Evolutionary conservation across 352 stramenopile species (phyloP).

Genomic region (Pseudoperonospora humuli): DNA sequence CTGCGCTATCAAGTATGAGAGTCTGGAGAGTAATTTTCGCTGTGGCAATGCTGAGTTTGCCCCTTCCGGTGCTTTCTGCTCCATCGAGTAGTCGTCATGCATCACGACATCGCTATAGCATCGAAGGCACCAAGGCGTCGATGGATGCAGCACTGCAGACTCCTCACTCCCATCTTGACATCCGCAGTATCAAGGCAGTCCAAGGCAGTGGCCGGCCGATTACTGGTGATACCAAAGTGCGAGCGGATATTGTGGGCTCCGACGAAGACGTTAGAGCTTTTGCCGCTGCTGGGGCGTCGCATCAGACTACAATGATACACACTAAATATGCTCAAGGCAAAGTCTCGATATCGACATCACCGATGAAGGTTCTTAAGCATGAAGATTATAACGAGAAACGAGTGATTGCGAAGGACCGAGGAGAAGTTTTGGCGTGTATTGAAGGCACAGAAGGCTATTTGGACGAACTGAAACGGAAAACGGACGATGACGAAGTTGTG

Average conservation of each 20-base stretch:
- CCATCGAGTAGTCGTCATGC: slow-evolving; percentile 5
- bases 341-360: slow-evolving; percentile 9
- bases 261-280: slow-evolving; percentile 22
- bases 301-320: slow-evolving; percentile 13
- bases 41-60: slow-evolving; percentile 1
- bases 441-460: slow-evolving; percentile 45
- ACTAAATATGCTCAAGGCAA: slow-evolving; percentile 14
- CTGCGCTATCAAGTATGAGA: slow-evolving; percentile 10
- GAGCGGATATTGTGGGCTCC: slow-evolving; percentile 23
- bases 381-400: slow-evolving; percentile 21
- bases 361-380: slow-evolving; percentile 27
- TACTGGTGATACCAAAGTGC: slow-evolving; percentile 14
- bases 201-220: slow-evolving; percentile 3
- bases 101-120: slow-evolving; percentile 21
- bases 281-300: slow-evolving; percentile 10
- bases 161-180: slow-evolving; percentile 15
- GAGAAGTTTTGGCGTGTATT: slow-evolving; percentile 35
- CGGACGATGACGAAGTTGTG: slow-evolving; percentile 1
- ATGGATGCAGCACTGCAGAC: slow-evolving; percentile 23
- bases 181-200: slow-evolving; percentile 26
- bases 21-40: slow-evolving; percentile 2
- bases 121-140: slow-evolving; percentile 24
- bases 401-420: slow-evolving; percentile 32
- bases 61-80: neutral
- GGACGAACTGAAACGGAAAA: slow-evolving; percentile 17